Evolutionary conservation across 192 early-diverging fungal genomes (phyloP), one percentile per base, ranked within the genome.

Genomic region (Coemansia sp.): DNA sequence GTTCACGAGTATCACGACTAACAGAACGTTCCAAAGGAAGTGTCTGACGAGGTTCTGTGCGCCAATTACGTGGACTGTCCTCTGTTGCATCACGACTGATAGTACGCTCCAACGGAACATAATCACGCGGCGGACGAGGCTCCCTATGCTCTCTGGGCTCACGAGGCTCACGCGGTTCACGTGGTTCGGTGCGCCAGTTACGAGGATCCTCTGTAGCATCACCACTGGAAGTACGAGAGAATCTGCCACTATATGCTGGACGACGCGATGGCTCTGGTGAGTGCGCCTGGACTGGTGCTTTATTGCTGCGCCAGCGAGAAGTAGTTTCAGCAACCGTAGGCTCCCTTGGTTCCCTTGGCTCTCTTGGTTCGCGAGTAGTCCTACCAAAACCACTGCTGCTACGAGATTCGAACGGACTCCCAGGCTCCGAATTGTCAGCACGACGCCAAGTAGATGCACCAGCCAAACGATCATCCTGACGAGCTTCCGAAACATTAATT

Each of bases 401-500:
- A 39, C 72, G 72, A 24, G 72, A 75, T 3, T n/a, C 72, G 21
- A 75, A 64, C 42, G 67, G 72, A 20, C 62, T 64, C 36, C 55
- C 39, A 21, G 65, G 59, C 59, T 60, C 66, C 4, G 51, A 11
- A 29, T 54, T 57, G 17, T 68, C 64, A 10, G 57, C 64, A 24
- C 77, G 67, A 21, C 77, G 71, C 77, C 77, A 80, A 61, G 54
- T 74, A 46, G 55, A 57, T n/a, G 67, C 59, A 17, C 62, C 58
- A 2, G 67, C 56, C 19, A 50, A 46, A 1, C 61, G 64, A 25
- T 80, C 68, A 6, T 67, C 63, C 36, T 62, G 42, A 54, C 92
- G 91, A 62, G 87, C 85, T 76, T 96, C 94, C 52, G 96, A 93
- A 64, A 96, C 87, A 70, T 92, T 91, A 65, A 98, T 87, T 51